Base-by-base conservation (phyloP, 1,284 basidiomycete genomes). In the Microbotryum scabiosae region DNA sequence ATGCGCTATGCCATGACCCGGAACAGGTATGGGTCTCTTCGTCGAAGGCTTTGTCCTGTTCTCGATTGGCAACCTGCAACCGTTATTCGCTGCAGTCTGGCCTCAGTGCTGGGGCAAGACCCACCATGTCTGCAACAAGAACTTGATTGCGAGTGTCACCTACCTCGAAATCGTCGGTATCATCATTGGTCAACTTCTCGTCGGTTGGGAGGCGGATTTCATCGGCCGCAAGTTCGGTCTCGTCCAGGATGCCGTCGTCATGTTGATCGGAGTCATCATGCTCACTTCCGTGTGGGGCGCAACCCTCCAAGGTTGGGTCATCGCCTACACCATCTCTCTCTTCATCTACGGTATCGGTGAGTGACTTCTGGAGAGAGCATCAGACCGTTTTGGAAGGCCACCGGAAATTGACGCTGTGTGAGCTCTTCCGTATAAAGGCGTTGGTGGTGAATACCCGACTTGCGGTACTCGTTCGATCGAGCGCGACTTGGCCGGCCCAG, bases 151-250 rank as follows among this genome's bases (percentile, higher is more conserved):
- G n/a, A 56, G 61, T 16, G 51, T 68, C 58, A 67, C 77, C 53
- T 78, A 78, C 69, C 75, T 79, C 57, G 76, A 78, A 65, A 78
- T 78, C 58, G 69, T 77, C 60, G 79, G 79, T 53, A 81, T 81
- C 72, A 81, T 82, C 56, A 69, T 77, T 54, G 80, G 80, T 56
- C 80, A 82, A 71, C 74, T 80, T 61, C 69, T 75, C 55, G 80
- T 82, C 67, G 80, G 80, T 56, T 70, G 80, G 69, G 79, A 82
- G 69, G 80, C 61, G 57, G 80, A 82, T 69, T 82, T 79, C 78
- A 78, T 82, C 62, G 80, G 80, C 45, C 75, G 80, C 59, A 74
- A 75, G 65, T 66, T 61, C 46, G 64, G 64, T 30, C 48, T 55
- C n/a, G 73, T 75, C 20, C 74, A 75, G 63, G 75, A 76, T 59